Evolutionary conservation across 768 basidiomycete genomes (phyloP).

Genomic region (Tricholoma flavovirens): DNA sequence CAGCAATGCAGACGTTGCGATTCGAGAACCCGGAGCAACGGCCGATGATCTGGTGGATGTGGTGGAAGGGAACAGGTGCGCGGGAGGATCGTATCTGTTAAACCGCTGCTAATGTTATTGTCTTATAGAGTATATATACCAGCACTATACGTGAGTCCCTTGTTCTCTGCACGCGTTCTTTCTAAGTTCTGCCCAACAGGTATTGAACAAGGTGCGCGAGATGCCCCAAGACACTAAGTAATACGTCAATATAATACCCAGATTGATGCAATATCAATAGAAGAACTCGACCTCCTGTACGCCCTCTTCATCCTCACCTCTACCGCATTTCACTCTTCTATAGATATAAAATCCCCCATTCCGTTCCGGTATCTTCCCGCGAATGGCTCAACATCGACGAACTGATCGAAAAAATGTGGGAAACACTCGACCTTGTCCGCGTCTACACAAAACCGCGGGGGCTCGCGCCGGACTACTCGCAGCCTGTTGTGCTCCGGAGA

Average conservation of each 20-base stretch:
- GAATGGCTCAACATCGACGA: conserved; percentile 98
- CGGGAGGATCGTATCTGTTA: not conserved
- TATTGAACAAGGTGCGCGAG: conserved; percentile 73
- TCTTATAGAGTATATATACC: conserved; percentile 80
- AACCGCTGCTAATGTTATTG: not conserved
- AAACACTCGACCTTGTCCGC: conserved; percentile 85
- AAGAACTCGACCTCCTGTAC: conserved; percentile 88
- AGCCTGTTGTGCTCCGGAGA: conserved; percentile 82
- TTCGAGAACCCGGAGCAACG: conserved; percentile 87
- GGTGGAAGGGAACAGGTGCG: conserved; percentile 88
- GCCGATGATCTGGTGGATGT: conserved; percentile 97
- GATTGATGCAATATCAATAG: conserved; percentile 98
- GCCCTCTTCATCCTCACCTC: conserved; percentile 18
- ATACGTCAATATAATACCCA: conserved; percentile 21
- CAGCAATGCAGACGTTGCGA: conserved; percentile 85
- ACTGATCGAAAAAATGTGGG: conserved; percentile 90
- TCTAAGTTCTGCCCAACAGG: conserved; percentile 30
- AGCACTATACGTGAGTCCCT: conserved; percentile 67
- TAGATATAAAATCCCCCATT: conserved; percentile 90
- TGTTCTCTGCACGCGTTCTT: not conserved
- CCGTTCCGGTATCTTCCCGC: conserved; percentile 88
- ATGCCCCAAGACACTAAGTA: not conserved
- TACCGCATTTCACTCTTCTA: conserved; percentile 2
- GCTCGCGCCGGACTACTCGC: conserved; percentile 80
- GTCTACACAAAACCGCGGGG: conserved; percentile 97